These are phyloP conservation scores for Lactifluus pinguis DNA, from an alignment of 768 basidiomycete species.

Conservation along the genomic window DNA sequence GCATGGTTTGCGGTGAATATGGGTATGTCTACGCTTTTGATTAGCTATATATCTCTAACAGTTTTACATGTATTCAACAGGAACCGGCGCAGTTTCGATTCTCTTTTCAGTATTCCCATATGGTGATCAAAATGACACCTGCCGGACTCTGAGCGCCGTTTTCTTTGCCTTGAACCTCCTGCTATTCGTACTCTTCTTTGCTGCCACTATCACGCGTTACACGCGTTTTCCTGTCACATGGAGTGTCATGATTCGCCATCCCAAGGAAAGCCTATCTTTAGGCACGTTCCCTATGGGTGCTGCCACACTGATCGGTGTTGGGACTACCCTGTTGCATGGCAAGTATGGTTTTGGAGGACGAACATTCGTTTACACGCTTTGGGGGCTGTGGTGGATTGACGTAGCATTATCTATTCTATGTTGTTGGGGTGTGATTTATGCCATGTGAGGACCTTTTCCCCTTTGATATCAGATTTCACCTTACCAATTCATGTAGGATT, in stretches of 20 bases:
- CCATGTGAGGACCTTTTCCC: slow-evolving; percentile 41
- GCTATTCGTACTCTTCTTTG: slow-evolving; percentile 32
- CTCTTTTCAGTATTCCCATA: slow-evolving; percentile 54
- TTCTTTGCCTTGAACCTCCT: slow-evolving; percentile 51
- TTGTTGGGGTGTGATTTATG: slow-evolving; percentile 52
- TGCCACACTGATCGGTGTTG: slow-evolving; percentile 47
- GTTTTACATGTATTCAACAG: slow-evolving; percentile 13
- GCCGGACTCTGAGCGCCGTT: slow-evolving; percentile 35
- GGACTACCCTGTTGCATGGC: slow-evolving; percentile 36
- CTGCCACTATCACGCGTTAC: slow-evolving; percentile 42
- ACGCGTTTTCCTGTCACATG: slow-evolving; percentile 41
- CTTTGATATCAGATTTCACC: neutral
- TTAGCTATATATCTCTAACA: neutral
- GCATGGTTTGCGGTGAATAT: slow-evolving; percentile 50
- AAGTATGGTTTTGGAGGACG: slow-evolving; percentile 42
- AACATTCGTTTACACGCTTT: slow-evolving; percentile 44
- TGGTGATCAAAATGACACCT: slow-evolving; percentile 31
- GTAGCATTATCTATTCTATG: slow-evolving; percentile 45
- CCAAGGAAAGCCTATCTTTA: slow-evolving; percentile 42
- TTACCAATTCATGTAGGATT: neutral
- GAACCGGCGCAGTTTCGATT: slow-evolving; percentile 45
- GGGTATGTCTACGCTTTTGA: slow-evolving; percentile 29
- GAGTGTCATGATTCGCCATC: slow-evolving; percentile 39
- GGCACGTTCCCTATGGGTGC: slow-evolving; percentile 50
- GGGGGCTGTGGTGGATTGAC: slow-evolving; percentile 67